A percentile compares a stretch with the other conserved stretches of the same genome.
Evolutionary conservation across 805 yeast species (phyloP).

Genomic region (Candida tallmaniae): DNA sequence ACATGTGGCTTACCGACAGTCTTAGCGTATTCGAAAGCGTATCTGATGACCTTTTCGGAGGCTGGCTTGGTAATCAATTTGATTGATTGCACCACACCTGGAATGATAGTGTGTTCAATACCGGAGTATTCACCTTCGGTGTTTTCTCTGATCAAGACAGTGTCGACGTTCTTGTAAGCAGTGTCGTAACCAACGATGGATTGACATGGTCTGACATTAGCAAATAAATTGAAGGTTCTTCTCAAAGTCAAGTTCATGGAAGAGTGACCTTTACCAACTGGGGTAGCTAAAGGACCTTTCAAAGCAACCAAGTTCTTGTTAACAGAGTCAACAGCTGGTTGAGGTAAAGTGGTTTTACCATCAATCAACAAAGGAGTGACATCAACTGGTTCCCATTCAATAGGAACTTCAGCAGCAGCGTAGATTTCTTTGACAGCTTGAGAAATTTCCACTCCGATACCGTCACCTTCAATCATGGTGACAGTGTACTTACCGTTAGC

Average conservation of each 20-base stretch:
- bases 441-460: conserved; percentile 91
- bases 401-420: conserved; percentile 91
- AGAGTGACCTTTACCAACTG: conserved; percentile 98
- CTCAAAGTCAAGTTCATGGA: conserved; percentile 96
- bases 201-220: conserved; percentile 96
- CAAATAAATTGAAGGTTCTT: conserved; percentile 93
- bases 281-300: conserved; percentile 98
- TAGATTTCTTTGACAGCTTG: conserved; percentile 90
- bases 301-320: conserved; percentile 91
- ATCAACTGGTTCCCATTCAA: conserved; percentile 95
- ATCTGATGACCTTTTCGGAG: conserved; percentile 92
- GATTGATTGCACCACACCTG: conserved; percentile 98
- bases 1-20: conserved; percentile 84
- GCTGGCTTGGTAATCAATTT: conserved; percentile 96
- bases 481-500: conserved; percentile 86
- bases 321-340: conserved; percentile 86
- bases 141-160: conserved; percentile 96
- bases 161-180: conserved; percentile 83
- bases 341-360: conserved; percentile 90
- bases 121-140: conserved; percentile 99
- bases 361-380: conserved; percentile 90
- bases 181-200: conserved; percentile 91
- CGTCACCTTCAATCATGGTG: conserved; percentile 96
- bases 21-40: conserved; percentile 95
- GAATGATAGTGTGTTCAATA: conserved; percentile 95